Base-by-base conservation (phyloP, 2,329 filamentous ascomycete genomes). In the Fusarium protoensiforme region DNA sequence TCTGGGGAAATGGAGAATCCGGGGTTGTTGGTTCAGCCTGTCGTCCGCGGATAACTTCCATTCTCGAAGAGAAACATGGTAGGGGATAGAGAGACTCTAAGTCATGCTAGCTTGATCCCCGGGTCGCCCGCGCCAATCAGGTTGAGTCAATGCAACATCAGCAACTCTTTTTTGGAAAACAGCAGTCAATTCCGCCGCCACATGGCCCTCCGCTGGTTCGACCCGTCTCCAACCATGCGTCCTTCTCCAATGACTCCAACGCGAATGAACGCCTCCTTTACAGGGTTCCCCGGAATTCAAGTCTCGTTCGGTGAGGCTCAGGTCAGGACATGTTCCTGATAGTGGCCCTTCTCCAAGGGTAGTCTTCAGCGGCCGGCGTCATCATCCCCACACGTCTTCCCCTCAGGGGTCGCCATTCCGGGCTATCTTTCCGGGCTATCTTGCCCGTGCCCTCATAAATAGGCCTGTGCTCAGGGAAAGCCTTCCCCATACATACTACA, bases 1-100 rank as follows among this genome's bases (percentile, higher is more conserved):
- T 56, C 54, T 57, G 54, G 54, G 54, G 54, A 57, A 36, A 57
- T 57, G 35, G 54, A 57, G 54, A 57, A 57, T 57, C 54, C 22
- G 54, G 54, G 54, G 54, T 57, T 14, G 14, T 31, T 46, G n/a
- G n/a, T 14, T 43, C 11, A 29, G 9, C 41, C 27, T 56, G 54
- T 35, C 33, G 16, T 36, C n/a, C 54, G 54, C 54, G 54, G 35
- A 39, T 38, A 57, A 38, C 54, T 57, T 57, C 54, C 54, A 36
- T 57, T 57, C 54, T 57, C 8, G 35, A n/a, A 39, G 33, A 56
- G 20, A 38, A 5, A 20, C 14, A 22, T 27, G 33, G 27, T 39
- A 9, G n/a, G n/a, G n/a, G n/a, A n/a, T n/a, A n/a, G n/a, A n/a
- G 31, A 56, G 13, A 11, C 7, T 35, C 51, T 27, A 54, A 54